phyloP scores from a whole-genome alignment of 345 rosid genomes.

The Limnanthes douglasii region DNA sequence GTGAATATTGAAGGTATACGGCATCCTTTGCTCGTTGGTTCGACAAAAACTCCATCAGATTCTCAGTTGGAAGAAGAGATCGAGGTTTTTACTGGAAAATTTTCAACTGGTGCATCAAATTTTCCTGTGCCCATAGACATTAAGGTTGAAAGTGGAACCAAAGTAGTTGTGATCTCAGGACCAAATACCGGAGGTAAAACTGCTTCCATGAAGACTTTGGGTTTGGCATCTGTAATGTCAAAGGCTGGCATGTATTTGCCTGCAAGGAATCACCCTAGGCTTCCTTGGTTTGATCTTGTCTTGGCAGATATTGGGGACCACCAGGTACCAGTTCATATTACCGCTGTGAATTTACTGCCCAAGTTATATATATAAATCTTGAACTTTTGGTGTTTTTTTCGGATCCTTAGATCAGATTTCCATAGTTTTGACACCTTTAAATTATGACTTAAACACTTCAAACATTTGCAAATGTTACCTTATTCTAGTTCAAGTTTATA shows the following conservation, averaged over 20 bases:
- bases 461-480: too few relatives aligned
- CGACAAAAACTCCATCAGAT: too few relatives aligned
- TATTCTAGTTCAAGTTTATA: too few relatives aligned
- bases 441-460: too few relatives aligned
- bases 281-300: constrained; percentile 97
- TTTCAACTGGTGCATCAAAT: constrained; percentile 12
- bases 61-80: constrained; percentile 68
- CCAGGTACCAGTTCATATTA: constrained; percentile 46
- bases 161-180: constrained; percentile 81
- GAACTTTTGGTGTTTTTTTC: too few relatives aligned
- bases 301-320: constrained; percentile 90
- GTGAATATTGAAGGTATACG: constrained; percentile 9
- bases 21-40: constrained; percentile 29
- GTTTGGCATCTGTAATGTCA: constrained; percentile 72
- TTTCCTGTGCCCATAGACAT: constrained; percentile 82
- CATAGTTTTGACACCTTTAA: too few relatives aligned
- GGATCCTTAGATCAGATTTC: too few relatives aligned
- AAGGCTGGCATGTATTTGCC: constrained; percentile 91
- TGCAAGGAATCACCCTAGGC: constrained; percentile 49
- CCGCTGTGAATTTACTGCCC: too few relatives aligned
- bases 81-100: constrained; percentile 25
- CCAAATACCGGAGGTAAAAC: constrained; percentile 98
- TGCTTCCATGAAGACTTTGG: constrained; percentile 89
- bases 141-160: constrained; percentile 44
- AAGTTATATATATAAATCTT: too few relatives aligned